Conservation (phyloP, 371 early-diverging fungal genomes). For the Umbelopsis sp. region DNA sequence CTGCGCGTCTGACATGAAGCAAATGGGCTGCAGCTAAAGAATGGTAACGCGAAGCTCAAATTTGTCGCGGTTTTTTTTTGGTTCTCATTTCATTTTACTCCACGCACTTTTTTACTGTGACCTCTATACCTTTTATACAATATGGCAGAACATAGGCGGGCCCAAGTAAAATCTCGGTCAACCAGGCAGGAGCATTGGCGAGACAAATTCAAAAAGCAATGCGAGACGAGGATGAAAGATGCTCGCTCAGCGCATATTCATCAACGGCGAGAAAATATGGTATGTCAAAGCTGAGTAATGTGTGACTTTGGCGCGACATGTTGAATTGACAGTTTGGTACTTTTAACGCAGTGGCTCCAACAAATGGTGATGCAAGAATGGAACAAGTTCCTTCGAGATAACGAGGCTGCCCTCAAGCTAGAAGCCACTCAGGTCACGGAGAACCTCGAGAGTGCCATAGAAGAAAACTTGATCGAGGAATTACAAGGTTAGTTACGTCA, state of each 20-base stretch:
- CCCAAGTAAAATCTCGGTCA: neutral
- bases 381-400: constrained; percentile 5
- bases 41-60: neutral
- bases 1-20: neutral
- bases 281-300: neutral
- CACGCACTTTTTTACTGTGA: neutral
- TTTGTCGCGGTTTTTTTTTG: neutral
- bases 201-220: constrained; percentile 14
- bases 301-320: too few species aligned
- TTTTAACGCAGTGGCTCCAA: neutral
- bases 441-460: constrained; percentile 1
- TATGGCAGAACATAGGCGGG: constrained; percentile 6
- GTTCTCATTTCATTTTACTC: too few species aligned
- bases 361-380: constrained; percentile 12
- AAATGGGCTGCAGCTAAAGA: neutral
- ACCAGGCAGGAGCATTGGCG: constrained; percentile 5
- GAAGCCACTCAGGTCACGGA: neutral
- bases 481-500: neutral
- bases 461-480: constrained; percentile 9
- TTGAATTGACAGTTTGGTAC: neutral
- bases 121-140: neutral
- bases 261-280: constrained; percentile 7
- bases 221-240: constrained; percentile 2
- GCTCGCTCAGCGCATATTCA: constrained; percentile 2
- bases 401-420: neutral